A percentile compares a stretch with the other conserved stretches of the same genome.
Evolutionary conservation across 1,139 yeast species (phyloP).

Genomic region (Blastobotrys proliferans): DNA sequence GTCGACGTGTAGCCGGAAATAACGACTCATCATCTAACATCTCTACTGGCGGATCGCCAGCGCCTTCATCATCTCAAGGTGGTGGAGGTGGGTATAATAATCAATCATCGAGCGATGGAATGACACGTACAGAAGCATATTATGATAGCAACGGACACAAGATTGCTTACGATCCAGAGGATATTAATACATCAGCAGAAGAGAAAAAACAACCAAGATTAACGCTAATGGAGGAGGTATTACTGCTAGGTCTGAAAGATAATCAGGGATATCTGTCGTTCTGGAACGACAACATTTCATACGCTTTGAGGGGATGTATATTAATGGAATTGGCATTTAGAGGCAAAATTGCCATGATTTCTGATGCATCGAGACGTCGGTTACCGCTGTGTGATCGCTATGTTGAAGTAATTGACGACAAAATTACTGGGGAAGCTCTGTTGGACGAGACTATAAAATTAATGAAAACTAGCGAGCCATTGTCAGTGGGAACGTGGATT

Average conservation of each 20-base stretch:
- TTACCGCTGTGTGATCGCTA: conserved; percentile 83
- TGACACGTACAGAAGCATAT: conserved; percentile 8
- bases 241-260: conserved; percentile 88
- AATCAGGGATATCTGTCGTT: conserved; percentile 93
- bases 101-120: conserved; percentile 1
- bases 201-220: conserved; percentile 58
- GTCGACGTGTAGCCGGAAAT: conserved; percentile 9
- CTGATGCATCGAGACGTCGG: conserved; percentile 90
- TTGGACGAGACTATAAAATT: conserved; percentile 88
- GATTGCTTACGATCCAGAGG: conserved; percentile 81
- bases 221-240: conserved; percentile 94
- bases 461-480: conserved; percentile 81
- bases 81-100: not conserved
- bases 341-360: conserved; percentile 80
- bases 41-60: conserved; percentile 1
- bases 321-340: conserved; percentile 87
- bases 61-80: not conserved
- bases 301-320: conserved; percentile 93
- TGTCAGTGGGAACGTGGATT: conserved; percentile 88
- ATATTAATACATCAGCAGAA: conserved; percentile 49
- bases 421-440: conserved; percentile 90
- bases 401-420: conserved; percentile 79
- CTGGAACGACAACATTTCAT: conserved; percentile 97
- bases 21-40: conserved; percentile 8
- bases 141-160: conserved; percentile 44